Conservation (phyloP, 2,329 filamentous ascomycete genomes). For the Esteya vermicola region DNA sequence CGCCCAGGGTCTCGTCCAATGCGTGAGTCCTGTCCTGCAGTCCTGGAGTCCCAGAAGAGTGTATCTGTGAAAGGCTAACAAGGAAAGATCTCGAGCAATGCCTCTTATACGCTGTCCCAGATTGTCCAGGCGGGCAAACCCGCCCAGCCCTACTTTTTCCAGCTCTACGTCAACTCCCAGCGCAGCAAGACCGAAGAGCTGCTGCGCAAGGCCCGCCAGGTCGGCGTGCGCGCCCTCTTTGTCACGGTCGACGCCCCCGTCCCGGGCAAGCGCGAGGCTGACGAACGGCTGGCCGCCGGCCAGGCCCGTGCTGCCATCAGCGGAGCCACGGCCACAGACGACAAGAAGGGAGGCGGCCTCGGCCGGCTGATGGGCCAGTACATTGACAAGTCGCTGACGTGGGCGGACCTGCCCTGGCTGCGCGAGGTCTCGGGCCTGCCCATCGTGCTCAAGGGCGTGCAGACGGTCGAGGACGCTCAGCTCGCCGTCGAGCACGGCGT, state of each 20-base stretch:
- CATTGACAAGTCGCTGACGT: constrained; percentile 10
- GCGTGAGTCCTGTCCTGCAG: constrained; percentile 2
- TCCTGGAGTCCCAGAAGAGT: too few relatives aligned
- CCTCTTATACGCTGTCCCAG: constrained; percentile 9
- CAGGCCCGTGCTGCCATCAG: too few relatives aligned
- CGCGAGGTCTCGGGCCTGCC: constrained; percentile 18
- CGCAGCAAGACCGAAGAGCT: constrained; percentile 18
- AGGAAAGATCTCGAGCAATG: constrained; percentile 20
- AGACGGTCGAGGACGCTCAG: constrained; percentile 16
- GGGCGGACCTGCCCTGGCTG: constrained; percentile 23
- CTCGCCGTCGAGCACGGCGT: constrained; percentile 25
- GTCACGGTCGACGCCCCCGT: constrained; percentile 26
- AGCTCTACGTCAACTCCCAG: constrained; percentile 13
- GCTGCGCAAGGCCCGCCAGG: constrained; percentile 17
- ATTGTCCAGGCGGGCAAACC: not conserved
- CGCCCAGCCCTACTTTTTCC: not conserved
- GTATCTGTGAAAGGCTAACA: too few relatives aligned
- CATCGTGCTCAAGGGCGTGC: constrained; percentile 19
- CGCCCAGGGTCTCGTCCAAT: constrained; percentile 34
- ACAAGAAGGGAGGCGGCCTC: too few relatives aligned
- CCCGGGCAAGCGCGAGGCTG: constrained; percentile 24
- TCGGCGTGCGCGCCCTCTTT: constrained; percentile 22
- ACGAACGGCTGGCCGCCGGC: constrained; percentile 22
- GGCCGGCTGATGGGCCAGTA: constrained; percentile 20
- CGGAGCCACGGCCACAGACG: too few relatives aligned